Evolutionary conservation across 805 yeast species (phyloP).

Genomic region (Starmerella sirachaensis): DNA sequence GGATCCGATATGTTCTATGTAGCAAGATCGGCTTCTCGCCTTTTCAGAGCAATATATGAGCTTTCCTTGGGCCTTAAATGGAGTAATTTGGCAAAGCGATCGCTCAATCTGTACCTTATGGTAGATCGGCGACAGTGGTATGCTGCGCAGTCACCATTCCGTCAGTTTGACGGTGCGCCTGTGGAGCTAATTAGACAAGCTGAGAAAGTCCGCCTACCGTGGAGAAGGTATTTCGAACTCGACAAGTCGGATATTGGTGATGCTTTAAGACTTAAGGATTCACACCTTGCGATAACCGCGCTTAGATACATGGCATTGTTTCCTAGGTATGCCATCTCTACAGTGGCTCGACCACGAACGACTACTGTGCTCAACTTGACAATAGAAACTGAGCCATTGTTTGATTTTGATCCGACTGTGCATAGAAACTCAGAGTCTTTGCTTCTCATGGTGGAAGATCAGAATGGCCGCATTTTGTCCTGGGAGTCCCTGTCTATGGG

Average conservation of each 20-base stretch:
- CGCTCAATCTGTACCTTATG: conserved; percentile 63
- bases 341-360: conserved; percentile 66
- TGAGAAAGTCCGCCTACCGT: conserved; percentile 73
- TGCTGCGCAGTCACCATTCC: conserved; percentile 60
- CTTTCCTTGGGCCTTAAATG: conserved; percentile 58
- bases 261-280: conserved; percentile 50
- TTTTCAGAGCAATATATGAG: conserved; percentile 76
- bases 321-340: conserved; percentile 52
- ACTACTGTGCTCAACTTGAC: conserved; percentile 53
- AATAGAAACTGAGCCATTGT: conserved; percentile 54
- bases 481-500: background rate
- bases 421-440: conserved; percentile 62
- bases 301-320: conserved; percentile 54
- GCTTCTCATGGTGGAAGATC: conserved; percentile 63
- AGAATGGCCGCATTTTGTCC: conserved; percentile 59
- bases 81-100: conserved; percentile 47
- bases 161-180: conserved; percentile 72
- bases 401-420: conserved; percentile 59
- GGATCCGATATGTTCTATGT: conserved; percentile 88
- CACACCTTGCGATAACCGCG: conserved; percentile 43
- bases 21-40: conserved; percentile 84
- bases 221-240: conserved; percentile 62
- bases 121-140: conserved; percentile 76
- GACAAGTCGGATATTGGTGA: conserved; percentile 66
- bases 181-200: conserved; percentile 55